Percentiles rank a stretch among this genome's conserved stretches.
Conservation (phyloP, 1,284 basidiomycete genomes). For the Ceratobasidium sp. region DNA sequence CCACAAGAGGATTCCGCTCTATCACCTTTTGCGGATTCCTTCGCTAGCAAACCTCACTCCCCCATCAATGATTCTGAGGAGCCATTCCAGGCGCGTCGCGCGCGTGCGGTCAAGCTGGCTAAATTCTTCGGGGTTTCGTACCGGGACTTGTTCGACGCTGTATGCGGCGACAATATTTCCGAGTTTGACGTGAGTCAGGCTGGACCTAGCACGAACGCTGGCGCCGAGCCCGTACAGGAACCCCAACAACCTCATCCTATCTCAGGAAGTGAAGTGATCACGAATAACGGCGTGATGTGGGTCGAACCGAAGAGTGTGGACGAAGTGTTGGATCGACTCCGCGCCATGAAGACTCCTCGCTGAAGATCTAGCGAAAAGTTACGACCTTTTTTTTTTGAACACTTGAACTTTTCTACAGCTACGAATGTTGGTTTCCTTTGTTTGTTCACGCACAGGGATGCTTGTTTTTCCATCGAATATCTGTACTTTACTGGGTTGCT, state of each 20-base stretch:
- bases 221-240: neutral
- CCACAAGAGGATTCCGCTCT: neutral
- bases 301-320: slow-evolving; percentile 42
- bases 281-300: slow-evolving; percentile 37
- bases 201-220: neutral
- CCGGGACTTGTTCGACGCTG: slow-evolving; percentile 33
- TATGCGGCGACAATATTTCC: slow-evolving; percentile 22
- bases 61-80: slow-evolving; percentile 6
- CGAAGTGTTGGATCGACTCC: slow-evolving; percentile 39
- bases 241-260: neutral
- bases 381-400: slow-evolving; percentile 11
- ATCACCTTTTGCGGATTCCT: slow-evolving; percentile 18
- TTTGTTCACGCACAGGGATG: slow-evolving; percentile 6
- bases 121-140: slow-evolving; percentile 41
- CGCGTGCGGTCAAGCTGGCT: slow-evolving; percentile 27
- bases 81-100: slow-evolving; percentile 26
- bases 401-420: neutral
- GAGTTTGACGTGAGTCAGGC: neutral
- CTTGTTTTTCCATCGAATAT: neutral
- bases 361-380: slow-evolving; percentile 2
- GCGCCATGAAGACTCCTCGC: slow-evolving; percentile 33
- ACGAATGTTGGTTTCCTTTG: neutral
- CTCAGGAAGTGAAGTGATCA: slow-evolving; percentile 32
- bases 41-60: neutral
- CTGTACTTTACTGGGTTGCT: slow-evolving; percentile 28